Conservation (phyloP, 768 basidiomycete genomes). For the Russula dissimulans region DNA sequence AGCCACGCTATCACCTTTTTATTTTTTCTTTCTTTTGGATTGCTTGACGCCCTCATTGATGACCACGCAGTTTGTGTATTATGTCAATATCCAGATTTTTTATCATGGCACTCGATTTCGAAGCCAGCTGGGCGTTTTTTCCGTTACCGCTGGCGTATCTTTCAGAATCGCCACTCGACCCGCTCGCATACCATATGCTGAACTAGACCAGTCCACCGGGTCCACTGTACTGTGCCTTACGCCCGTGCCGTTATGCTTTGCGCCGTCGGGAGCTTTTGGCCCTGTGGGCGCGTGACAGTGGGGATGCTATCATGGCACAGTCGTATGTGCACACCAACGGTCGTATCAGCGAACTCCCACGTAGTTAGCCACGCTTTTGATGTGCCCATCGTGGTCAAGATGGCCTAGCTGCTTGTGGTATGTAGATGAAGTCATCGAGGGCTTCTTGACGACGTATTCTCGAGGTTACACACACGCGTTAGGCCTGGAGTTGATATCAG, state of each 20-base stretch:
- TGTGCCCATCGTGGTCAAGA: too few relatives aligned
- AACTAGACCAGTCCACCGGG: background rate
- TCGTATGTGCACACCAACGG: background rate
- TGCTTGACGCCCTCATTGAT: background rate
- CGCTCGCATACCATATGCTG: background rate
- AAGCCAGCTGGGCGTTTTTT: background rate
- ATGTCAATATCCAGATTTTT: conserved; percentile 4
- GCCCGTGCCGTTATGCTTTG: background rate
- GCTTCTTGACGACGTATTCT: background rate
- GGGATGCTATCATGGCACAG: background rate
- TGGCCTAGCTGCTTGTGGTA: background rate
- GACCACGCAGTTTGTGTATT: conserved; percentile 7
- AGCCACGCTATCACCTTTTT: conserved; percentile 1
- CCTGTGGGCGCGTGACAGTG: background rate
- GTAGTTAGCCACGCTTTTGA: background rate
- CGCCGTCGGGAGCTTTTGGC: background rate
- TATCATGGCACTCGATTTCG: background rate
- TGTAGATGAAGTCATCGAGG: background rate
- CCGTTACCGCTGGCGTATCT: background rate
- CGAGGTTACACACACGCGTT: background rate
- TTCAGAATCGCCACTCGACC: background rate
- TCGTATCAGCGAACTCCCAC: background rate
- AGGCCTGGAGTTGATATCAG: background rate
- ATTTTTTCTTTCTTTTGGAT: background rate
- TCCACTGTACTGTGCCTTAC: background rate